Percentiles rank a stretch among this genome's conserved stretches.
Evolutionary conservation across 2,329 filamentous ascomycete genomes (phyloP).

Genomic region (Raffaelea deltoideospora): DNA sequence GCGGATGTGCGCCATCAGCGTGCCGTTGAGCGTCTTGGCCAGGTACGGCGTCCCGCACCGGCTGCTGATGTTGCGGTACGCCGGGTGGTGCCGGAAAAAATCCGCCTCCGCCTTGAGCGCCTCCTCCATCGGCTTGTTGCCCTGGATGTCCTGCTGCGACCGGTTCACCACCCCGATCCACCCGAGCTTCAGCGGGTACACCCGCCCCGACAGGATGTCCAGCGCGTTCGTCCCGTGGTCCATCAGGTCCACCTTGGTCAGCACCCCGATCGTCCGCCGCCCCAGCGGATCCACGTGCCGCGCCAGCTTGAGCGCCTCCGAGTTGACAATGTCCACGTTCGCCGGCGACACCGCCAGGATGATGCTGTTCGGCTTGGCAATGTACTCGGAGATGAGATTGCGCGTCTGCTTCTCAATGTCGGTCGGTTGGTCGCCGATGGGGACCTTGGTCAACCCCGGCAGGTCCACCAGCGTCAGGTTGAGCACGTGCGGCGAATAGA

Average conservation of each 20-base stretch:
- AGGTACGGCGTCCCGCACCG: conserved; percentile 89
- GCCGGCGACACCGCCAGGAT: conserved; percentile 92
- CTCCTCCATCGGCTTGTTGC: conserved; percentile 86
- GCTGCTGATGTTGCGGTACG: conserved; percentile 89
- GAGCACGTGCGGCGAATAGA: conserved; percentile 96
- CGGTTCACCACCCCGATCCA: conserved; percentile 98
- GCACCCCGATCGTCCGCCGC: conserved; percentile 92
- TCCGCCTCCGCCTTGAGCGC: conserved; percentile 80
- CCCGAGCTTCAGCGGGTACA: conserved; percentile 91
- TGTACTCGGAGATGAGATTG: conserved; percentile 98
- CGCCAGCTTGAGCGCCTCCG: conserved; percentile 89
- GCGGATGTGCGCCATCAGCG: conserved; percentile 90
- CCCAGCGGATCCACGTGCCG: conserved; percentile 95
- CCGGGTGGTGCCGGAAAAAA: conserved; percentile 94
- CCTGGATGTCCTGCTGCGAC: conserved; percentile 95
- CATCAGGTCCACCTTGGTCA: conserved; percentile 98
- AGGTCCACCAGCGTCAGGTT: conserved; percentile 94
- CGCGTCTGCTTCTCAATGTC: conserved; percentile 56
- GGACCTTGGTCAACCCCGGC: conserved; percentile 73
- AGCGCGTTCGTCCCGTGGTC: conserved; percentile 97
- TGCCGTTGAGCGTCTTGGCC: conserved; percentile 87
- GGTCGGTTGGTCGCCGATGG: conserved; percentile 14
- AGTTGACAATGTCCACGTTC: conserved; percentile 97
- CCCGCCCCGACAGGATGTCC: conserved; percentile 90
- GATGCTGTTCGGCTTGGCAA: conserved; percentile 95